These are phyloP conservation scores for Fusarium begoniae DNA, from an alignment of 2,329 filamentous ascomycete species.

Conservation along the genomic window DNA sequence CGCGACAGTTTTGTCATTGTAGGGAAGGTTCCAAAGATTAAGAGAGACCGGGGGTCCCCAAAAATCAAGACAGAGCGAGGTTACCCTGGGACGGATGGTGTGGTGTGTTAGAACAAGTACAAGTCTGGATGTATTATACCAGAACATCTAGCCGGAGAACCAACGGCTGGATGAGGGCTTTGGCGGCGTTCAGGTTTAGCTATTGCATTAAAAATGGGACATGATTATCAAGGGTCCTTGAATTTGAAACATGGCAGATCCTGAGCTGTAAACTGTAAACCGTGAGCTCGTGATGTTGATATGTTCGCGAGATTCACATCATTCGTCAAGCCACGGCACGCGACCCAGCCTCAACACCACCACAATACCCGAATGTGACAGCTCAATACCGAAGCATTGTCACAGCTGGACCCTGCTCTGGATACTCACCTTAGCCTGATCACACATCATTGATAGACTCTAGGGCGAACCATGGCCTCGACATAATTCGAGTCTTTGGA, in stretches of 20 bases:
- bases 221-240: constrained; percentile 35
- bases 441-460: neutral
- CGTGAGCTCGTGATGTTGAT: neutral
- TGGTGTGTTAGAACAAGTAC: constrained; percentile 38
- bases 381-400: neutral
- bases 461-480: neutral
- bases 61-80: neutral
- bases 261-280: constrained; percentile 2
- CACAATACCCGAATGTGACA: neutral
- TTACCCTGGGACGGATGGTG: neutral
- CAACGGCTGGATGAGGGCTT: constrained; percentile 45
- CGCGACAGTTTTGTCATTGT: neutral
- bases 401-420: neutral
- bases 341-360: neutral
- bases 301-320: neutral
- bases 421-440: neutral
- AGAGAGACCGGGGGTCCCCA: constrained; percentile 1
- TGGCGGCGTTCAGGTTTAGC: constrained; percentile 52
- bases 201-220: constrained; percentile 44
- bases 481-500: neutral
- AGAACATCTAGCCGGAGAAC: constrained; percentile 43
- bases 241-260: constrained; percentile 18
- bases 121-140: constrained; percentile 51
- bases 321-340: neutral
- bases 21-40: neutral